Conservation (phyloP, 495 filamentous ascomycete genomes). For the Xylaria palmicola region DNA sequence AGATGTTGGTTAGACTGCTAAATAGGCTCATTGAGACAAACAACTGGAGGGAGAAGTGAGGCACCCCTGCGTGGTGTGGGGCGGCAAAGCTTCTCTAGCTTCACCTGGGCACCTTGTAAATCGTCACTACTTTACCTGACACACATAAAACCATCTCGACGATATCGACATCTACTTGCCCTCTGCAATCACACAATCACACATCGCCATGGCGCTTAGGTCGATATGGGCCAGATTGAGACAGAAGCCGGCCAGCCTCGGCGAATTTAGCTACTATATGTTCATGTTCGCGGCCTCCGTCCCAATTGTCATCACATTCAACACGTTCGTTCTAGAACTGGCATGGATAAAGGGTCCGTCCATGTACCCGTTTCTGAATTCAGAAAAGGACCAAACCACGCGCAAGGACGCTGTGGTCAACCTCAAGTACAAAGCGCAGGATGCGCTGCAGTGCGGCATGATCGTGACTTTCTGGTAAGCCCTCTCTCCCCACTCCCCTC, state of each 20-base stretch:
- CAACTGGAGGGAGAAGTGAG: too few relatives aligned
- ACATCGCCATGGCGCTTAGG: constrained; percentile 30
- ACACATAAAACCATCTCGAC: too few relatives aligned
- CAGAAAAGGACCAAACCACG: constrained; percentile 57
- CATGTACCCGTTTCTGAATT: constrained; percentile 78
- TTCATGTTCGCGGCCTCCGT: constrained; percentile 59
- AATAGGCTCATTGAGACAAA: too few relatives aligned
- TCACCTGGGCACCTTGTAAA: too few relatives aligned
- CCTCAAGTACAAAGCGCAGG: constrained; percentile 46
- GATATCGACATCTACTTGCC: too few relatives aligned
- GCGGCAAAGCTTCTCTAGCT: neutral
- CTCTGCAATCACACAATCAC: too few relatives aligned
- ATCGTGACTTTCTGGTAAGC: constrained; percentile 53
- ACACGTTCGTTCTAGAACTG: constrained; percentile 59
- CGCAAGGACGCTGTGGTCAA: constrained; percentile 54
- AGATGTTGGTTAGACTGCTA: too few relatives aligned
- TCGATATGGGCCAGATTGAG: constrained; percentile 33
- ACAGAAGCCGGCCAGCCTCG: constrained; percentile 27
- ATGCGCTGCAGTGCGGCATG: constrained; percentile 51
- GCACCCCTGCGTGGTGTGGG: too few relatives aligned
- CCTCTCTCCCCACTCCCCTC: neutral
- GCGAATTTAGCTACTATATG: constrained; percentile 44
- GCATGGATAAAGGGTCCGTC: constrained; percentile 65
- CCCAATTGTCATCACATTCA: constrained; percentile 64
- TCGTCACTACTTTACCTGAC: too few relatives aligned